These are phyloP conservation scores for Diplodia sapinea DNA, from an alignment of 2,329 filamentous ascomycete genomes.

Conservation along the genomic window DNA sequence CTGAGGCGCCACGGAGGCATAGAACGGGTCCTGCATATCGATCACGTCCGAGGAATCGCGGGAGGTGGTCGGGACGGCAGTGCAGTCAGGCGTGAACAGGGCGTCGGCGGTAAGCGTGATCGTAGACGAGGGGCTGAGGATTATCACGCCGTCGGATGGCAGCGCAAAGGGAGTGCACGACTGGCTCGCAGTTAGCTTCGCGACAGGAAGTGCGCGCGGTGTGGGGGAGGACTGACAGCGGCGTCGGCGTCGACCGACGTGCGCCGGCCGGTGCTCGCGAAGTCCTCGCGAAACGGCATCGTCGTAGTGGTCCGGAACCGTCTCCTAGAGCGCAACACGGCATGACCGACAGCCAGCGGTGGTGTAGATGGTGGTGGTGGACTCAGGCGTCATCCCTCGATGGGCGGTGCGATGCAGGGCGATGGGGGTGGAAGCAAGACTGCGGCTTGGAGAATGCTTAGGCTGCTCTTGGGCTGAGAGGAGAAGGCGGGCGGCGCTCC, in stretches of 20 bases:
- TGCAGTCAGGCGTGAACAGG: conserved; percentile 65
- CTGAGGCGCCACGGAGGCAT: conserved; percentile 89
- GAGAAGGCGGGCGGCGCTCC: conserved; percentile 23
- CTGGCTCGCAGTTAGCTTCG: conserved; percentile 37
- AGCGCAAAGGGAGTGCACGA: conserved; percentile 69
- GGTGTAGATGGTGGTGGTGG: conserved; percentile 8
- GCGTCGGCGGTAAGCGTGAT: conserved; percentile 66
- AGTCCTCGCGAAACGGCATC: conserved; percentile 31
- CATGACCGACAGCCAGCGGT: conserved; percentile 24
- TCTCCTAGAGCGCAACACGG: conserved; percentile 26
- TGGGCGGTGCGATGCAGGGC: conserved; percentile 15
- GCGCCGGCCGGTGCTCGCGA: conserved; percentile 26
- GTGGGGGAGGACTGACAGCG: conserved; percentile 22
- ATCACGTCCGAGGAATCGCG: conserved; percentile 49
- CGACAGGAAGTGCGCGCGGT: neutral
- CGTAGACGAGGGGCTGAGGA: conserved; percentile 59
- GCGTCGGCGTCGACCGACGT: conserved; percentile 24
- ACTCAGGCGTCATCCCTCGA: conserved; percentile 21
- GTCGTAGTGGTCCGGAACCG: conserved; percentile 23
- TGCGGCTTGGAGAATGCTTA: conserved; percentile 31
- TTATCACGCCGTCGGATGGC: conserved; percentile 63
- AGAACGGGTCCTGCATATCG: conserved; percentile 84
- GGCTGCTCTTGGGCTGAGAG: conserved; percentile 28
- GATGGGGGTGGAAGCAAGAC: conserved; percentile 24
- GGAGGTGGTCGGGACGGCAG: conserved; percentile 38